phyloP scores from a whole-genome alignment of 2,329 filamentous ascomycete species.

The Corynespora cassiicola region DNA sequence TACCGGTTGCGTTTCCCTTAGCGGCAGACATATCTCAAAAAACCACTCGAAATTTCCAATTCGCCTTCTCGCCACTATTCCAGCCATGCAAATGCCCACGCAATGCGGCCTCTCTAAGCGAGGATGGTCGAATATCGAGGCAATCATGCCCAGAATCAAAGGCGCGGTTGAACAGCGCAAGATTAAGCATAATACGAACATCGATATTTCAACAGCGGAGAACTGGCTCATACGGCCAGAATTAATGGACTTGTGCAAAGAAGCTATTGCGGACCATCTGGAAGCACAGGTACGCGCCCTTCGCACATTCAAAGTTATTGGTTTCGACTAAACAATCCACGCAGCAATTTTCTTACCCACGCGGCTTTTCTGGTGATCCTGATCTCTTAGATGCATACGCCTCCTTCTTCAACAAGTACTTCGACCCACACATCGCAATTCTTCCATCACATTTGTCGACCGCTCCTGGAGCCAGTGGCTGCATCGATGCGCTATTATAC shows the following conservation, averaged over 20 bases:
- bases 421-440: constrained; percentile 28
- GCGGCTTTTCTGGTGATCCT: constrained; percentile 24
- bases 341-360: constrained; percentile 21
- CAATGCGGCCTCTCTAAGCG: constrained; percentile 13
- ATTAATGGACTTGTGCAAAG: constrained; percentile 18
- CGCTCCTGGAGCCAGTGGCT: constrained; percentile 19
- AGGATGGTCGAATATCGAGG: constrained; percentile 14
- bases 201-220: constrained; percentile 30
- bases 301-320: neutral
- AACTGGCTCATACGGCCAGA: constrained; percentile 27
- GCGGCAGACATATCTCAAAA: too few species aligned
- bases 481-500: constrained; percentile 36
- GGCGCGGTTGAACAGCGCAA: constrained; percentile 13
- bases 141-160: constrained; percentile 23
- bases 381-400: constrained; percentile 20
- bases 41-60: too few species aligned
- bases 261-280: constrained; percentile 12
- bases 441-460: constrained; percentile 20
- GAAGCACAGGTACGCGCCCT: constrained; percentile 1
- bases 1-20: too few species aligned
- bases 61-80: too few species aligned
- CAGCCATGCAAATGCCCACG: too few species aligned
- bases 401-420: constrained; percentile 33
- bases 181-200: constrained; percentile 6
- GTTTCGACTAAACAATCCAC: neutral